Percentiles rank a stretch among this genome's conserved stretches.
Conservation (phyloP, 768 basidiomycete genomes). For the Brasilioporus rufonigricans region DNA sequence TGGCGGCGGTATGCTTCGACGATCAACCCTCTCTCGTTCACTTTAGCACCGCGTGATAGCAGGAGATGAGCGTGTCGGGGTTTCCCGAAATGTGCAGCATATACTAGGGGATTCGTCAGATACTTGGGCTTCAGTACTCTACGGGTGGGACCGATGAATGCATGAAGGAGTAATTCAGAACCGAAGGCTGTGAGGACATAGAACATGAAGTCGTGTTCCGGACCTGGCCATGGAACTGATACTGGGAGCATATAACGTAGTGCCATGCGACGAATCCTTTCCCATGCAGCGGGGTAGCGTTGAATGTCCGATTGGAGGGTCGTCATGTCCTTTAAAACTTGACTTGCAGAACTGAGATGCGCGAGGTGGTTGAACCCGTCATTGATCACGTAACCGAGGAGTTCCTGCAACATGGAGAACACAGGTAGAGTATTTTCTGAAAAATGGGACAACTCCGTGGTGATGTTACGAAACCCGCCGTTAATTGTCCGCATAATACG, state of each 20-base stretch:
- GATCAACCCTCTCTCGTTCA: conserved; percentile 2
- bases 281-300: no score
- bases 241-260: conserved; percentile 3
- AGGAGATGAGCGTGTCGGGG: neutral
- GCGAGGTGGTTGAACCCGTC: conserved; percentile 11
- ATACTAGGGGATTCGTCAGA: conserved; percentile 9
- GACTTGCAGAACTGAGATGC: neutral
- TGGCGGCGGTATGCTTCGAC: neutral
- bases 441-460: no score
- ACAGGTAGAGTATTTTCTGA: neutral
- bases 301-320: neutral
- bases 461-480: no score
- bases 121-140: neutral
- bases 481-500: no score
- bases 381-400: conserved; percentile 9
- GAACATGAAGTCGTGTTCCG: no score
- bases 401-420: neutral
- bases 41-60: no score
- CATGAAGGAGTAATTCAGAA: conserved; percentile 1
- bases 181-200: conserved; percentile 4
- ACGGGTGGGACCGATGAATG: neutral
- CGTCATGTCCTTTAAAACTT: conserved; percentile 1
- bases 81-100: conserved; percentile 10
- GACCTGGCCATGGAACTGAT: neutral
- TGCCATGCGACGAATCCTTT: neutral